phyloP scores from a whole-genome alignment of 306 rosid species.

The Oemleria cerasiformis region DNA sequence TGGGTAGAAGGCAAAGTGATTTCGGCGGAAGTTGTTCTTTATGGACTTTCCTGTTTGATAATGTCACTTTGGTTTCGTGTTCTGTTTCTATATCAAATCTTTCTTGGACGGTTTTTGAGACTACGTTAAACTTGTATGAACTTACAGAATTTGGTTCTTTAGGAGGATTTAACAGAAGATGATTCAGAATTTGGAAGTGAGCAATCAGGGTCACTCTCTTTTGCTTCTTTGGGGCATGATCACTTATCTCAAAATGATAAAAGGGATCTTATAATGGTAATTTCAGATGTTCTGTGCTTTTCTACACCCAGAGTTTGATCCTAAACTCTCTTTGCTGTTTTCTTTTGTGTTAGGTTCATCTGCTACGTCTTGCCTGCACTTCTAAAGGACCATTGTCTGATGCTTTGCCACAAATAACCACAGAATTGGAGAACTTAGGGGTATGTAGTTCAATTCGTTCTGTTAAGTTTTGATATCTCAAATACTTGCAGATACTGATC shows the following conservation, averaged over 20 bases:
- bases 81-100: constrained; percentile 17
- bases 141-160: constrained; percentile 38
- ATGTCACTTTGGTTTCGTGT: constrained; percentile 12
- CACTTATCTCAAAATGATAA: constrained; percentile 54
- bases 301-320: constrained; percentile 13
- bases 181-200: constrained; percentile 42
- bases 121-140: constrained; percentile 18
- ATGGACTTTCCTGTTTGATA: neutral
- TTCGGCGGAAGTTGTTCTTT: neutral
- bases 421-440: constrained; percentile 72
- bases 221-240: constrained; percentile 42
- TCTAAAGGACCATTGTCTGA: constrained; percentile 61
- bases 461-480: constrained; percentile 24
- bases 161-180: constrained; percentile 40
- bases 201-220: constrained; percentile 48
- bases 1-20: neutral
- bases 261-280: constrained; percentile 78
- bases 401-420: constrained; percentile 62
- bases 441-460: constrained; percentile 35
- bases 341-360: constrained; percentile 62
- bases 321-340: constrained; percentile 16
- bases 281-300: constrained; percentile 15
- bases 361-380: constrained; percentile 77
- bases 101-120: constrained; percentile 18
- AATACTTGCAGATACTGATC: constrained; percentile 35